Evolutionary conservation across 2,329 filamentous ascomycete species (phyloP), one percentile per base, ranked within the genome.

Genomic region (Calonectria pauciramosa): DNA sequence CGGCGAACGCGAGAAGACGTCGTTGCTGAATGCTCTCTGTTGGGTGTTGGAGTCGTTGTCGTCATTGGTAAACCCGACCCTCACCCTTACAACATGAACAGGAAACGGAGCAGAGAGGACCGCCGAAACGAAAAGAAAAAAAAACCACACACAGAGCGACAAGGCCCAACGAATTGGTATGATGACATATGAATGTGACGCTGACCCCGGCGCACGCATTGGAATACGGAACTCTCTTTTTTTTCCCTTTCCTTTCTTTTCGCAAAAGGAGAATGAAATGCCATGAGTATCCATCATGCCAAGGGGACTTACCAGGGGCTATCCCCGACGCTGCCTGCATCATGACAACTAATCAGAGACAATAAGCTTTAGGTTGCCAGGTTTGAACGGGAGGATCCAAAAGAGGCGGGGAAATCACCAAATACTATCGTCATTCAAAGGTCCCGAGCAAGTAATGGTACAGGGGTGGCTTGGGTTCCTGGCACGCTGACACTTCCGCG

Each of bases 11-110:
- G 56, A 47, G 10, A 47, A 5, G n/a, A 47, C 3, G 36, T 32
- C 9, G 7, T 64, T 44, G 26, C 47, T 52, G 9, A 20, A 38
- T 34, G 6, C 47, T 51, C 32, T 28, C 47, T 13, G 32, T 54
- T 38, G 16, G 34, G 26, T n/a, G n/a, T 8, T 7, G 28, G 54
- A 47, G 36, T 73, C 71, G 71, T 72, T 73, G 71, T 73, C 71
- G 71, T 73, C 71, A 73, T 73, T 69, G 66, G 67, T 44, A 49
- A 32, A 65, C 14, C 38, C 60, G 34, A 30, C 30, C 38, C 51
- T 32, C 60, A 64, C 59, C 32, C 54, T 59, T 2, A 60, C 32
- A n/a, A 63, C n/a, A 26, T 44, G 26, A 30, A 20, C 36, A 23
- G 20, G 20, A 23, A 60, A 9, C 56, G 56, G 34, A 30, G 14